Conservation (phyloP, 495 filamentous ascomycete genomes). For the Penicillium malachiteum region DNA sequence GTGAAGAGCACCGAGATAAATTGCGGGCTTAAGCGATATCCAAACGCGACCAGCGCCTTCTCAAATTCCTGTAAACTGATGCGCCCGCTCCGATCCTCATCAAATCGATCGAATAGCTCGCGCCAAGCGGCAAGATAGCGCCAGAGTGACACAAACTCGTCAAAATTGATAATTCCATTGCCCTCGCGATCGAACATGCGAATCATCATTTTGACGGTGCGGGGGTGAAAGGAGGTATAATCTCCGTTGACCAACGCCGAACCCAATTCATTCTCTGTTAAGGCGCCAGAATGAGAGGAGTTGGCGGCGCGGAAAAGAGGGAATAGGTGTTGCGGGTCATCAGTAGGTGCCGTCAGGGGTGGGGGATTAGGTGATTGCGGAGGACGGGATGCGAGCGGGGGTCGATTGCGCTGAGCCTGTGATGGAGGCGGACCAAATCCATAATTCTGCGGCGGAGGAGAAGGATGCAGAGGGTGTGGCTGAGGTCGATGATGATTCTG, state of each 20-base stretch:
- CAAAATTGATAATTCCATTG: slow-evolving; percentile 84
- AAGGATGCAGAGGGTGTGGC: slow-evolving; percentile 45
- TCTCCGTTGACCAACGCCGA: slow-evolving; percentile 95
- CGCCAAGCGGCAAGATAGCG: slow-evolving; percentile 93
- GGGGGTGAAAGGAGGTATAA: slow-evolving; percentile 90
- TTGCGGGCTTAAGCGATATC: slow-evolving; percentile 79
- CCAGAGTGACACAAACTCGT: slow-evolving; percentile 94
- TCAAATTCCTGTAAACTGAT: slow-evolving; percentile 85
- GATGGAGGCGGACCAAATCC: slow-evolving; percentile 56
- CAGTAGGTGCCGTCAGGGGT: slow-evolving; percentile 62
- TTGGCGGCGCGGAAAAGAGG: slow-evolving; percentile 92
- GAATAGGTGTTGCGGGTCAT: slow-evolving; percentile 59
- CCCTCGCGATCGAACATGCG: slow-evolving; percentile 93
- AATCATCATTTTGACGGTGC: slow-evolving; percentile 98
- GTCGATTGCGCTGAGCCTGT: slow-evolving; percentile 46
- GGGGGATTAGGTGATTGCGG: slow-evolving; percentile 56
- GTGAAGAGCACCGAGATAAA: slow-evolving; percentile 82
- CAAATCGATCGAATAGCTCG: slow-evolving; percentile 91
- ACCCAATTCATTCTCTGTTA: slow-evolving; percentile 85
- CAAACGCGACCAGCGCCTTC: slow-evolving; percentile 90
- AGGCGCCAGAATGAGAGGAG: slow-evolving; percentile 72
- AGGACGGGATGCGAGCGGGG: slow-evolving; percentile 60
- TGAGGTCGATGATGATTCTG: slow-evolving; percentile 12
- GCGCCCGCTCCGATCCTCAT: slow-evolving; percentile 80
- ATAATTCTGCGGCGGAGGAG: slow-evolving; percentile 60